A percentile compares a stretch with the other conserved stretches of the same genome.
Evolutionary conservation across 139 green algal genomes (phyloP).

Genomic region (Haematococcus sp.): DNA sequence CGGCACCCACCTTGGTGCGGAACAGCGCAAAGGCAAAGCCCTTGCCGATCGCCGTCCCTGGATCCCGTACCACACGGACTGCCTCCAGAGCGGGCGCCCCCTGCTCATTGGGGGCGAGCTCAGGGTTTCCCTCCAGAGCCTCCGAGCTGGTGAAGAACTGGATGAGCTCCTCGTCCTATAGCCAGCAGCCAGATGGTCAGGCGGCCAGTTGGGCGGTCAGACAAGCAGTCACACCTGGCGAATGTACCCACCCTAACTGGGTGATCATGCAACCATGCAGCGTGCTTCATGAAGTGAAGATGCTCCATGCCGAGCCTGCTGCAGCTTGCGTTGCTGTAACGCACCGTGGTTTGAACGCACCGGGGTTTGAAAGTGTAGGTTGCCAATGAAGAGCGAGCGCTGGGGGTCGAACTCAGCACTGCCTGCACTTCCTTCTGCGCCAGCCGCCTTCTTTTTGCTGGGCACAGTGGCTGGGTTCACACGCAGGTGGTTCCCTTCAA

Average conservation of each 20-base stretch:
- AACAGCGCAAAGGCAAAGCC: slow-evolving; percentile 82
- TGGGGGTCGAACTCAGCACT: slow-evolving; percentile 64
- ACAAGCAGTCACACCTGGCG: background rate
- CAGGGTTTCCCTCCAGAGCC: slow-evolving; percentile 17
- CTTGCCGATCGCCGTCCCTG: slow-evolving; percentile 64
- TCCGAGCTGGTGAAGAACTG: slow-evolving; percentile 30
- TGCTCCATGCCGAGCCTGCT: too few relatives aligned
- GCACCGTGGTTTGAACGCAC: slow-evolving; percentile 29
- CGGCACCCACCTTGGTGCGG: slow-evolving; percentile 36
- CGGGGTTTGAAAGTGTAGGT: slow-evolving; percentile 73
- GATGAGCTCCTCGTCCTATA: slow-evolving; percentile 61
- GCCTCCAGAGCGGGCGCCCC: slow-evolving; percentile 57
- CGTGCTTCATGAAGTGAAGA: too few relatives aligned
- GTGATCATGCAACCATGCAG: background rate
- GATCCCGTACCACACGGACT: slow-evolving; percentile 83
- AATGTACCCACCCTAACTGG: background rate
- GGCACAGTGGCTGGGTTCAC: slow-evolving; percentile 68
- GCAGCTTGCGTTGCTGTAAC: too few relatives aligned
- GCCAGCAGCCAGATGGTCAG: background rate
- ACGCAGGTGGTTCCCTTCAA: slow-evolving; percentile 74
- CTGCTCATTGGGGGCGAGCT: slow-evolving; percentile 14
- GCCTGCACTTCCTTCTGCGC: slow-evolving; percentile 5
- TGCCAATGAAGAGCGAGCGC: slow-evolving; percentile 85
- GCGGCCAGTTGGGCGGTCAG: background rate
- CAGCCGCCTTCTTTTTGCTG: slow-evolving; percentile 18